Percentiles rank a stretch among this genome's conserved stretches.
Evolutionary conservation across 1,284 basidiomycete genomes (phyloP).

Genomic region (Ceratobasidium sp.): DNA sequence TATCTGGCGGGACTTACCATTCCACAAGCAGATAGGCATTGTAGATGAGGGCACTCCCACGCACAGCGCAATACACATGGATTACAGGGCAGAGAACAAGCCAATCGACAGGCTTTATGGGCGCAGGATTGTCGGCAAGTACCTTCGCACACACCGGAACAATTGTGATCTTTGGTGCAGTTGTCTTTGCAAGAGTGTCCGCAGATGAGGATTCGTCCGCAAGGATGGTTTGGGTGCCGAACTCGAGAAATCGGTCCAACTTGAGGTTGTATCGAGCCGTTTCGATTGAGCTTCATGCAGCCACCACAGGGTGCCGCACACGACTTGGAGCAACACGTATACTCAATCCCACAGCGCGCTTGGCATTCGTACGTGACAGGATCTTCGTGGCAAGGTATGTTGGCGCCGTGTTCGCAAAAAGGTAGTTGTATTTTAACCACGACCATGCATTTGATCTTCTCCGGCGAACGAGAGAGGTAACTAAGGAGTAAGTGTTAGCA

Average conservation of each 20-base stretch:
- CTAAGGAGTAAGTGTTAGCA: constrained; percentile 57
- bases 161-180: constrained; percentile 67
- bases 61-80: constrained; percentile 71
- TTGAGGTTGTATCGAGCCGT: not conserved
- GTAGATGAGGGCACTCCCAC: constrained; percentile 69
- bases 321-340: constrained; percentile 67
- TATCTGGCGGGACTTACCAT: constrained; percentile 64
- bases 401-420: constrained; percentile 69
- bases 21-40: constrained; percentile 75
- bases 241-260: constrained; percentile 52
- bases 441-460: constrained; percentile 62
- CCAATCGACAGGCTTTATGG: constrained; percentile 64
- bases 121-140: constrained; percentile 70
- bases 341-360: constrained; percentile 60
- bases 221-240: constrained; percentile 65
- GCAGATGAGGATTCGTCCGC: constrained; percentile 69
- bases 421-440: constrained; percentile 64
- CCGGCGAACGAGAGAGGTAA: constrained; percentile 62
- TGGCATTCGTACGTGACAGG: constrained; percentile 61
- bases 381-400: constrained; percentile 64
- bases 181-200: constrained; percentile 67
- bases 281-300: constrained; percentile 62
- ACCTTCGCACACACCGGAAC: constrained; percentile 63
- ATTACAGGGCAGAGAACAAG: constrained; percentile 65
- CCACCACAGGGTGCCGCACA: constrained; percentile 66